These are phyloP conservation scores for Pseudonectria foliicola DNA, from an alignment of 2,329 filamentous ascomycete species.

Conservation along the genomic window DNA sequence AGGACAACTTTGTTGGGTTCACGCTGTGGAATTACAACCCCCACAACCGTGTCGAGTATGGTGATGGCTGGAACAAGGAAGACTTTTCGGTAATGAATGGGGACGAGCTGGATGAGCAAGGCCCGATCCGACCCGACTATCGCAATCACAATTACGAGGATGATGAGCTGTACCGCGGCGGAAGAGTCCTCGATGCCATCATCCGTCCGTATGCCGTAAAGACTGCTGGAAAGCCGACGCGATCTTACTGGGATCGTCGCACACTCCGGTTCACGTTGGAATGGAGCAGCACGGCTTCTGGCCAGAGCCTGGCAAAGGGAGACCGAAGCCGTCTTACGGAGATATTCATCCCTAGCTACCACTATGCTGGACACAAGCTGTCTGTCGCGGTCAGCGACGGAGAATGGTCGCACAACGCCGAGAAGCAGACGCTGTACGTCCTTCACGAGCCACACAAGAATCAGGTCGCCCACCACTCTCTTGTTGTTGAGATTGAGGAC, in stretches of 20 bases:
- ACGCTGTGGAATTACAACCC: conserved; percentile 36
- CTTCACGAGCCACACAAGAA: conserved; percentile 9
- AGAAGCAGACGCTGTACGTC: conserved; percentile 24
- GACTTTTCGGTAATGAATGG: conserved; percentile 35
- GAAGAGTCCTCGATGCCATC: conserved; percentile 31
- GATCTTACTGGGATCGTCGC: conserved; percentile 29
- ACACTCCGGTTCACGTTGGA: conserved; percentile 28
- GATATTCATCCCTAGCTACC: conserved; percentile 32
- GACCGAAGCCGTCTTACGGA: conserved; percentile 26
- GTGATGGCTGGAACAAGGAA: conserved; percentile 37
- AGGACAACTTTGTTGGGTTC: conserved; percentile 30
- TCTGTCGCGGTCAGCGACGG: conserved; percentile 21
- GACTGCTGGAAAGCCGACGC: conserved; percentile 28
- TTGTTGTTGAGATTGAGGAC: conserved; percentile 20
- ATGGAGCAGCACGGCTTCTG: conserved; percentile 19
- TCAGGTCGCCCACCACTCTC: conserved; percentile 7
- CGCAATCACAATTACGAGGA: conserved; percentile 25
- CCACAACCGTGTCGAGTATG: conserved; percentile 30
- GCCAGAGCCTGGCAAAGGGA: conserved; percentile 7
- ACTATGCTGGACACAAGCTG: conserved; percentile 26
- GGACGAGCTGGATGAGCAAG: conserved; percentile 22
- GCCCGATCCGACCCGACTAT: conserved; percentile 23
- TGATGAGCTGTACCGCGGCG: conserved; percentile 32
- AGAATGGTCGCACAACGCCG: conserved; percentile 23
- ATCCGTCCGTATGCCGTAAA: conserved; percentile 36